Conservation (phyloP, 2,329 filamentous ascomycete genomes). For the Apiospora pterosperma region DNA sequence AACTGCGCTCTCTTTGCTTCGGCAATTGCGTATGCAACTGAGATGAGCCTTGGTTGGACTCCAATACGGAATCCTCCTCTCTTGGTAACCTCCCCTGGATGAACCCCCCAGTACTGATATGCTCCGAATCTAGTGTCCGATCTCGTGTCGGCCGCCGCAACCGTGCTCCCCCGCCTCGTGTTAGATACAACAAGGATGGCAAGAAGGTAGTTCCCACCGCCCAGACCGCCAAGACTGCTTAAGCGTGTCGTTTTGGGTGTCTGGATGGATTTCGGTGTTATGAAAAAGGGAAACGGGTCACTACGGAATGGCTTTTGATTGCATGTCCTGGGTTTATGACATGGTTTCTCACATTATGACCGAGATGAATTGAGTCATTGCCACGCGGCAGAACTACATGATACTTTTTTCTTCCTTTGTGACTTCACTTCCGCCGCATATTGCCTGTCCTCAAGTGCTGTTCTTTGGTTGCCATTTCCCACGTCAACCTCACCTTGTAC, state of each 20-base stretch:
- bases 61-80: slow-evolving; percentile 14
- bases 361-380: slow-evolving; percentile 28
- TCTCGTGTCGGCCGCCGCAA: slow-evolving; percentile 96
- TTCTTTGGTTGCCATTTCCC: too few relatives aligned
- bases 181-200: slow-evolving; percentile 99
- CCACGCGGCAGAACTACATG: not conserved
- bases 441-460: too few relatives aligned
- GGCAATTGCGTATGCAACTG: slow-evolving; percentile 38
- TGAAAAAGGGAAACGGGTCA: slow-evolving; percentile 18
- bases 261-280: slow-evolving; percentile 12
- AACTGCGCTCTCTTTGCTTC: slow-evolving; percentile 39
- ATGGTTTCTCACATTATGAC: slow-evolving; percentile 31
- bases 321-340: slow-evolving; percentile 26
- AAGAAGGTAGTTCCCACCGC: slow-evolving; percentile 93
- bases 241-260: slow-evolving; percentile 15
- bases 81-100: slow-evolving; percentile 19
- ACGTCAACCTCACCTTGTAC: too few relatives aligned
- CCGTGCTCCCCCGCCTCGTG: slow-evolving; percentile 94
- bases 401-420: not conserved
- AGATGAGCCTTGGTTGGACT: slow-evolving; percentile 53
- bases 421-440: not conserved
- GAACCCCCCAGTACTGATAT: slow-evolving; percentile 8
- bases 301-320: slow-evolving; percentile 25
- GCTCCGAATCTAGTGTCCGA: slow-evolving; percentile 70
- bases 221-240: slow-evolving; percentile 63